A percentile compares a stretch with the other conserved stretches of the same genome.
phyloP scores from a whole-genome alignment of 345 rosid species.

The Xanthoceras sorbifolium region DNA sequence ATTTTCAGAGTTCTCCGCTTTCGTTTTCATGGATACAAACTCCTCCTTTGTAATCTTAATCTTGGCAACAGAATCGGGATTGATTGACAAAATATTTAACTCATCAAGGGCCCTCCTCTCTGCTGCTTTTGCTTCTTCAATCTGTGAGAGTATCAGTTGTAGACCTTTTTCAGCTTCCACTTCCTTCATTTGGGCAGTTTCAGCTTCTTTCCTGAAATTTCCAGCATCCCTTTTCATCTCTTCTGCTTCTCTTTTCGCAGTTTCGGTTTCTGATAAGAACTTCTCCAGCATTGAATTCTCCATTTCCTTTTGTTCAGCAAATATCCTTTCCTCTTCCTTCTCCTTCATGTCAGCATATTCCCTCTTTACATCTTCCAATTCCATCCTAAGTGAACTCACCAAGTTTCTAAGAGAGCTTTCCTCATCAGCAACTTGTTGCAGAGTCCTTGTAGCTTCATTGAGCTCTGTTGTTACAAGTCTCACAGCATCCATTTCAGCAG shows the following conservation, averaged over 20 bases:
- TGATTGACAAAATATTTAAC: conserved; percentile 50
- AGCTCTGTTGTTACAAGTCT: conserved; percentile 62
- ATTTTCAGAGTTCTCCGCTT: conserved; percentile 47
- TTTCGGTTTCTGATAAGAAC: conserved; percentile 49
- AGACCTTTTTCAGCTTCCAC: conserved; percentile 53
- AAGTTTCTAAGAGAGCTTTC: conserved; percentile 52
- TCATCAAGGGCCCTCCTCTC: conserved; percentile 53
- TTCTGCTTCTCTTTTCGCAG: conserved; percentile 54
- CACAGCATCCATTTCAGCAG: conserved; percentile 51
- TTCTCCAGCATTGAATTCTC: conserved; percentile 25
- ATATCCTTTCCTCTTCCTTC: conserved; percentile 35
- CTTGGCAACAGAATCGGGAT: conserved; percentile 28
- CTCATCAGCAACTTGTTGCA: conserved; percentile 63
- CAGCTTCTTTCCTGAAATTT: conserved; percentile 50
- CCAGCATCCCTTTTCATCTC: conserved; percentile 41
- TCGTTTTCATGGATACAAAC: conserved; percentile 51
- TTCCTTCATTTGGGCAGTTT: conserved; percentile 33
- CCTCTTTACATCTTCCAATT: conserved; percentile 55
- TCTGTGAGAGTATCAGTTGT: conserved; percentile 41
- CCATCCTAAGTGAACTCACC: conserved; percentile 47
- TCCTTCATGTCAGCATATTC: conserved; percentile 38
- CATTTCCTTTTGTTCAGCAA: conserved; percentile 17
- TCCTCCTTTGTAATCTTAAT: conserved; percentile 61
- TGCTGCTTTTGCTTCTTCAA: conserved; percentile 55
- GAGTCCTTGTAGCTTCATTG: conserved; percentile 62